A percentile compares a stretch with the other conserved stretches of the same genome.
These are phyloP conservation scores for Podaxis sp. DNA, from an alignment of 768 basidiomycete species.

Conservation along the genomic window DNA sequence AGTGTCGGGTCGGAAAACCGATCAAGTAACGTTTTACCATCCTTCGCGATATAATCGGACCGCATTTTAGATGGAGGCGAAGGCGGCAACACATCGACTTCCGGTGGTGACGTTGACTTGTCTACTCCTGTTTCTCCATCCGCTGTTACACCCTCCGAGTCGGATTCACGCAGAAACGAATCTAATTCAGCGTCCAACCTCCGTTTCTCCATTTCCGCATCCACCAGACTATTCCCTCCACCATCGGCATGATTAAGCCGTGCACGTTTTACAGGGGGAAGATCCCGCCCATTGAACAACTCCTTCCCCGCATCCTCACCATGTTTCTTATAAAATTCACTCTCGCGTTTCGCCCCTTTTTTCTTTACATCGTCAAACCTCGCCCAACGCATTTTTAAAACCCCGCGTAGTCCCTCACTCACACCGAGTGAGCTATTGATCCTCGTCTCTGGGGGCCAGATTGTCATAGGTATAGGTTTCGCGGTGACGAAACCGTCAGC, in stretches of 20 bases:
- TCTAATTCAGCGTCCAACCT: constrained; percentile 25
- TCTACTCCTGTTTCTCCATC: too few relatives aligned
- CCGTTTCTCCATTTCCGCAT: background rate
- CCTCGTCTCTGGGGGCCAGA: constrained; percentile 82
- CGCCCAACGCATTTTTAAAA: constrained; percentile 78
- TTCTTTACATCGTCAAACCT: constrained; percentile 71
- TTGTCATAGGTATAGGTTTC: constrained; percentile 65
- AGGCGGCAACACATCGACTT: constrained; percentile 25
- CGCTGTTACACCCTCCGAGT: constrained; percentile 23
- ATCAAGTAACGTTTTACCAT: constrained; percentile 54
- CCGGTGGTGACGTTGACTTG: background rate
- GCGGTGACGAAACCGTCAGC: constrained; percentile 61
- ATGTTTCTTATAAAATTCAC: constrained; percentile 78
- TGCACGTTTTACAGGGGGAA: constrained; percentile 37
- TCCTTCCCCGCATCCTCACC: constrained; percentile 67
- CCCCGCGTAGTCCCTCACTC: constrained; percentile 65
- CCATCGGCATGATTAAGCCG: constrained; percentile 15
- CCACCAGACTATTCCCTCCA: background rate
- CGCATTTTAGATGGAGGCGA: constrained; percentile 68
- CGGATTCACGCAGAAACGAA: constrained; percentile 53
- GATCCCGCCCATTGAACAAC: constrained; percentile 35
- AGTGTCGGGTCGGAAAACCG: constrained; percentile 37
- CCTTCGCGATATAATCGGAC: constrained; percentile 56
- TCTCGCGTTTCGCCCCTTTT: constrained; percentile 68
- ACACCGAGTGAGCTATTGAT: constrained; percentile 72